Conservation (phyloP, 1,284 basidiomycete species). For the Schizophyllum commune region DNA sequence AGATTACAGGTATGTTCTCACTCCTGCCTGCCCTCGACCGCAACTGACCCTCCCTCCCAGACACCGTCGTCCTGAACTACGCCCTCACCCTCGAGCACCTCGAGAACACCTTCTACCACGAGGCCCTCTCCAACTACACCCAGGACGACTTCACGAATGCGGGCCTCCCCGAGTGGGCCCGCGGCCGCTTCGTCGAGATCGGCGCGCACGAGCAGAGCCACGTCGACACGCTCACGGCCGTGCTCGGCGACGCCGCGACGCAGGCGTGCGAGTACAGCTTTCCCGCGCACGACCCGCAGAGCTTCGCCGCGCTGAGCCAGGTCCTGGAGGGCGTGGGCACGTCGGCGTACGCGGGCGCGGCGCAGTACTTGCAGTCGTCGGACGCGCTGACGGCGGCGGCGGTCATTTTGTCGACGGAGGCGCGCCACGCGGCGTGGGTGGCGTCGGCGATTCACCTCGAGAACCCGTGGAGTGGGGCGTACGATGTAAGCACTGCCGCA, state of each 20-base stretch:
- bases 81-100: slow-evolving; percentile 68
- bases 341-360: slow-evolving; percentile 49
- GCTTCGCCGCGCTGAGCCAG: slow-evolving; percentile 46
- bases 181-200: slow-evolving; percentile 44
- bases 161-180: slow-evolving; percentile 41
- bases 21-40: not conserved
- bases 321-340: slow-evolving; percentile 51
- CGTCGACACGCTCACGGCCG: slow-evolving; percentile 30
- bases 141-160: slow-evolving; percentile 41
- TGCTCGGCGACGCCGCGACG: slow-evolving; percentile 45
- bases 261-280: slow-evolving; percentile 54
- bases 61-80: slow-evolving; percentile 38
- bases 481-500: slow-evolving; percentile 23
- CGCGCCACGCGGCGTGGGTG: slow-evolving; percentile 43
- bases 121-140: slow-evolving; percentile 36
- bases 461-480: slow-evolving; percentile 42
- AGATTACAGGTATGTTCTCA: not conserved
- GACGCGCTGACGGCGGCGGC: slow-evolving; percentile 31
- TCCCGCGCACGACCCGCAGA: slow-evolving; percentile 39
- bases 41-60: slow-evolving; percentile 11
- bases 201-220: slow-evolving; percentile 48
- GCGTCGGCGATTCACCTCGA: slow-evolving; percentile 34
- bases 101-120: slow-evolving; percentile 55
- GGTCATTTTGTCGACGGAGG: slow-evolving; percentile 34
- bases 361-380: slow-evolving; percentile 34